Conservation (phyloP, 345 rosid genomes). For the Salix suchowensis region DNA sequence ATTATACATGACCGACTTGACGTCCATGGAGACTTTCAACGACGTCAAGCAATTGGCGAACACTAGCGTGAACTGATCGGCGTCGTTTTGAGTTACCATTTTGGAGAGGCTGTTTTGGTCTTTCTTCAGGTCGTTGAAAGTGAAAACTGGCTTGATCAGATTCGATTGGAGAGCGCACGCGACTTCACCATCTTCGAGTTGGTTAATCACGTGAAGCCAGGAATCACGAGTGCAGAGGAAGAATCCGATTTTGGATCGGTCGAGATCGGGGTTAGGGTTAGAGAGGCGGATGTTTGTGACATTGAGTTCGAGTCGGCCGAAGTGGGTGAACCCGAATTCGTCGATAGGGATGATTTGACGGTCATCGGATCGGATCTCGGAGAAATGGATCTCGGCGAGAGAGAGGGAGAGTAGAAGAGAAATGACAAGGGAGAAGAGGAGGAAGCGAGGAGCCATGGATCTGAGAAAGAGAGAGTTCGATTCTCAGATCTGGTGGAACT, state of each 20-base stretch:
- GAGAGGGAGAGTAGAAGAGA: slow-evolving; percentile 26
- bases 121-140: slow-evolving; percentile 53
- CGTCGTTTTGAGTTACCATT: slow-evolving; percentile 34
- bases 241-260: slow-evolving; percentile 72
- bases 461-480: neutral
- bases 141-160: slow-evolving; percentile 52
- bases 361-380: slow-evolving; percentile 70
- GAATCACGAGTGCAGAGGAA: slow-evolving; percentile 87
- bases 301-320: slow-evolving; percentile 75
- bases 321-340: slow-evolving; percentile 86
- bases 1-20: slow-evolving; percentile 81
- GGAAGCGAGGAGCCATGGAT: slow-evolving; percentile 37
- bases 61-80: slow-evolving; percentile 74
- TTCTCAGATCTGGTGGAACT: slow-evolving; percentile 5
- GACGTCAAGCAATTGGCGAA: slow-evolving; percentile 79
- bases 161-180: slow-evolving; percentile 70
- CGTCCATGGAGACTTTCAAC: slow-evolving; percentile 67
- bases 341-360: slow-evolving; percentile 72
- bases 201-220: slow-evolving; percentile 72
- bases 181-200: slow-evolving; percentile 68
- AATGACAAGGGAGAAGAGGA: slow-evolving; percentile 15
- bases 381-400: slow-evolving; percentile 60
- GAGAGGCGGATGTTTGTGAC: slow-evolving; percentile 52
- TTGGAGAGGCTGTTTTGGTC: slow-evolving; percentile 17
- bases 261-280: slow-evolving; percentile 50